A percentile compares a stretch with the other conserved stretches of the same genome.
These are phyloP conservation scores for Tylopilus sp. DNA, from an alignment of 768 basidiomycete species.

Conservation along the genomic window DNA sequence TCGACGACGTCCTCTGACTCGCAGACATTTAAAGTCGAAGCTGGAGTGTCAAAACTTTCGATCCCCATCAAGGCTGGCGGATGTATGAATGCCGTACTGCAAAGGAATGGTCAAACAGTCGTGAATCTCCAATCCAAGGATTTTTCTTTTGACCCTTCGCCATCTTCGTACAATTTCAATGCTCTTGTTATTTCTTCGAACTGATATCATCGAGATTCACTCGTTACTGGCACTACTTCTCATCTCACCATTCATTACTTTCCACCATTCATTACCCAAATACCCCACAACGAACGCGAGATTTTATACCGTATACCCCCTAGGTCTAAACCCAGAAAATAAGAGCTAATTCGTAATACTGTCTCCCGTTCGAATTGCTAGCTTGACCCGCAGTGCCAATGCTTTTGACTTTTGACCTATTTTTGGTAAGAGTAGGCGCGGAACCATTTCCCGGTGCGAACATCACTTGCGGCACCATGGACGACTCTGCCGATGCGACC, in stretches of 20 bases:
- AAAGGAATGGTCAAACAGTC: slow-evolving; percentile 45
- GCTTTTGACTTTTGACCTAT: no score
- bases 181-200: slow-evolving; percentile 50
- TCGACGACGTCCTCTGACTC: slow-evolving; percentile 43
- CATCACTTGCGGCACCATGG: slow-evolving; percentile 38
- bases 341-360: no score
- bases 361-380: no score
- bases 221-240: no score
- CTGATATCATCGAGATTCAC: no score
- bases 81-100: slow-evolving; percentile 47
- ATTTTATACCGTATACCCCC: no score
- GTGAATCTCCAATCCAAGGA: slow-evolving; percentile 45
- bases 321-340: no score
- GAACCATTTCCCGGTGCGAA: background rate
- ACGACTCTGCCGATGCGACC: slow-evolving; percentile 37
- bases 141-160: slow-evolving; percentile 54
- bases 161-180: slow-evolving; percentile 68
- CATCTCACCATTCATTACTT: no score
- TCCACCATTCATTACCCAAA: no score
- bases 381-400: no score
- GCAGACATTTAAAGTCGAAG: slow-evolving; percentile 45
- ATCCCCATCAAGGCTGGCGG: slow-evolving; percentile 52
- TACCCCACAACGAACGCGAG: no score
- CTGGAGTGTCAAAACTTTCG: slow-evolving; percentile 62
- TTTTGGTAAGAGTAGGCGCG: slow-evolving; percentile 6